phyloP scores from a whole-genome alignment of 129 eudicot species.

The Scalesia atractyloides region DNA sequence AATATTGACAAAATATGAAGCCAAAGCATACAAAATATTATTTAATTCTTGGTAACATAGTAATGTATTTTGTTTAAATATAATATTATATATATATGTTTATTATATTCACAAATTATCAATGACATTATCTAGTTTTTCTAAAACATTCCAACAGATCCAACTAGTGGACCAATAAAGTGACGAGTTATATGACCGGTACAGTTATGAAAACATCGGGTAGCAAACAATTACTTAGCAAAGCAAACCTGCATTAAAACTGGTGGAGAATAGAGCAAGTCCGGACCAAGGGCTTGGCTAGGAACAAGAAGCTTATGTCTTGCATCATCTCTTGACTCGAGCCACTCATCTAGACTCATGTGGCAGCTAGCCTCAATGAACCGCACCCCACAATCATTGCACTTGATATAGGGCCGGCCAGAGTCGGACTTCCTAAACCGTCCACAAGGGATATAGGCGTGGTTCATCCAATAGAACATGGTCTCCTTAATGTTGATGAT shows the following conservation, averaged over 20 bases:
- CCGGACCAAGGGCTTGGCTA: slow-evolving; percentile 64
- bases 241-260: slow-evolving; percentile 62
- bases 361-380: slow-evolving; percentile 63
- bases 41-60: too few relatives aligned
- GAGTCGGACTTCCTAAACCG: slow-evolving; percentile 58
- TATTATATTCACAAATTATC: too few relatives aligned
- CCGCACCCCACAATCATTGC: slow-evolving; percentile 91
- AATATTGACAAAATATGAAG: too few relatives aligned
- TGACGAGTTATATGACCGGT: too few relatives aligned
- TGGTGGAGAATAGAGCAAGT: slow-evolving; percentile 61
- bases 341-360: slow-evolving; percentile 67
- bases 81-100: too few relatives aligned
- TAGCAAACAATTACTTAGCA: too few relatives aligned
- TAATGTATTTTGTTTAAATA: too few relatives aligned
- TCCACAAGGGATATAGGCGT: slow-evolving; percentile 54
- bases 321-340: slow-evolving; percentile 40
- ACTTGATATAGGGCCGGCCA: slow-evolving; percentile 75
- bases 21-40: too few relatives aligned
- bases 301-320: slow-evolving; percentile 49
- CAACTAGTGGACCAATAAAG: too few relatives aligned
- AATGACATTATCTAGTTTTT: too few relatives aligned
- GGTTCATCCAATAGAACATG: slow-evolving; percentile 58
- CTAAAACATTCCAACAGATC: too few relatives aligned
- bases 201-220: too few relatives aligned
- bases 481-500: slow-evolving; percentile 54